Base-by-base conservation (phyloP, 768 basidiomycete genomes). In the Lentinula sp. region DNA sequence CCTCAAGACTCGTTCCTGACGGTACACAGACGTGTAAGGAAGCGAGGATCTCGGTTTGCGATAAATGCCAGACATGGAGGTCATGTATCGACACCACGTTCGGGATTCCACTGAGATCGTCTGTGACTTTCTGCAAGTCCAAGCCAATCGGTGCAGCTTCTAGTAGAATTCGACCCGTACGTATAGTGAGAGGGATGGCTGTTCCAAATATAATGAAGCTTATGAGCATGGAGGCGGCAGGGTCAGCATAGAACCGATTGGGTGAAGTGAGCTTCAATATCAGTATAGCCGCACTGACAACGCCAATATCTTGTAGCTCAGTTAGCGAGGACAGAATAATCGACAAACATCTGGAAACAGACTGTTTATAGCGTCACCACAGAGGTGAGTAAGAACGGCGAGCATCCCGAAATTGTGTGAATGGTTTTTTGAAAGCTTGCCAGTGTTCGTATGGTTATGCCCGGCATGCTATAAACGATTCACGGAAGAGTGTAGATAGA, bases 311-410 rank as follows among this genome's bases (percentile, higher is more conserved):
- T 28, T 84, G 56, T 13, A 49, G 7, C 18, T 15, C 48, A 8
- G 4, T 49, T 18, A 37, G 33, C 33, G 36, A 50, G 0, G 9
- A 39, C 8, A 33, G 16, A 35, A 23, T 2, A 41, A 15, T 33
- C 4, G 51, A 13, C 6, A 37, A 43, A 20, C 6, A 23, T 6
- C 6, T 57, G 28, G 60, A 54, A 41, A 70, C 77, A 33, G 63
- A 80, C 81, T 84, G 66, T 83, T 83, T 15, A 81, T 66, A 10
- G 81, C 83, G 64, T 84, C 81, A 5, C 82, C 82, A 12, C 81
- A 66, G 41, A 85, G 72, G 69, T 85, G 83, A 39, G 80, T 68
- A 12, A 85, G 66, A 3, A 83, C 81, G 10, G 78, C 82, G 50
- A 77, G 63, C 10, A 82, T 64, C 37, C 81, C 82, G 32, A 81